Evolutionary conservation across 176 grass and related monocot genomes (phyloP), one percentile per base, ranked within the genome.

Genomic region (Pharus latifolius): DNA sequence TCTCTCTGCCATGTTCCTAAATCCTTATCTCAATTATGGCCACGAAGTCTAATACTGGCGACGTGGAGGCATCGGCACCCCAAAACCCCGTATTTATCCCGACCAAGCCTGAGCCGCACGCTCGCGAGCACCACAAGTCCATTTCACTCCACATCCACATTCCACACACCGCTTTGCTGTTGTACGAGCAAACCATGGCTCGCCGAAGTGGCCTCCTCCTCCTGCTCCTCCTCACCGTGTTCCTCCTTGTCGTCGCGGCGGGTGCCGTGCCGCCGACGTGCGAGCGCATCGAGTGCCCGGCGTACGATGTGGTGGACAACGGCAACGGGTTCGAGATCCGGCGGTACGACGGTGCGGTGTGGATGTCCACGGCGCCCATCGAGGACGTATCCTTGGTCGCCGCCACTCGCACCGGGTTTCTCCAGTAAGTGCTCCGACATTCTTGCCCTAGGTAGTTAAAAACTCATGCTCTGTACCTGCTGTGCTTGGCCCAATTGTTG

Each of bases 261-360:
- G 65, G 66, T 14, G 58, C 64, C 29, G 73, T 81, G 26, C 75
- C 89, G 68, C 94, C 94, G 56, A 24, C 94, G 40, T 98, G 94
- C 75, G 87, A 85, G 70, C 94, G 90, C 70, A 93, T 98, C 80
- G 94, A 98, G 81, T 98, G 94, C 84, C 94, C 94, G 17, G 65
- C 69, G 61, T 98, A 93, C 78, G 87, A 85, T 15, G 86, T 92
- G 70, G 77, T 97, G 60, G 94, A 97, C 78, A 49, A 67, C 63
- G 89, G 89, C 47, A 92, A 92, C 61, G 94, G 87, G 38, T 98
- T 88, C 67, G 94, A 93, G 83, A 92, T 98, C 81, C 94, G 94
- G 17, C 78, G 81, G 24, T 93, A 98, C 84, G 78, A 46, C 45
- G 83, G 85, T 53, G 65, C 89, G 5, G 41, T 75, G 80, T 98